Base-by-base conservation (phyloP, 2,329 filamentous ascomycete species). In the Bisporella sp. region DNA sequence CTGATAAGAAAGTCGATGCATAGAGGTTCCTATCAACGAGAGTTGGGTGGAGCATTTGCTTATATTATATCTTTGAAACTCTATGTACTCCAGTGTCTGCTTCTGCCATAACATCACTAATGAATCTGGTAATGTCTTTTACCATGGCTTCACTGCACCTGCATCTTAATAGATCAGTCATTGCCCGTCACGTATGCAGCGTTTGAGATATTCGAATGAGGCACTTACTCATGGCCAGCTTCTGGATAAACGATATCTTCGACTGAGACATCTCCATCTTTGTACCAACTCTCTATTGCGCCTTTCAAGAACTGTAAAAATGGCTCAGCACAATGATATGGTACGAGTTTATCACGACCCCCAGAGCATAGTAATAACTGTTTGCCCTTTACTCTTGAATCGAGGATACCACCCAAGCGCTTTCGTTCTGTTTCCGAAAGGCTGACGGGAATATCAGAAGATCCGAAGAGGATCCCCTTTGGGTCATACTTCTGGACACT, bases 401-500 rank as follows among this genome's bases (percentile, higher is more conserved):
- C 72, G 0, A 82, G 65, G 5, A 81, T 58, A 2, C 61, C 57
- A 9, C 69, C 67, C 11, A 82, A 59, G 3, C 72, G 70, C 6
- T 69, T 65, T 41, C 73, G 68, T 43, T 77, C 71, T 1, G 65
- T 59, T 3, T 65, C 51, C 1, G 65, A 53, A 0, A 69, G 64
- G 5, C 35, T 37, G 6, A 43, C 5, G 3, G 35, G 51, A 44
- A 77, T 62, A 4, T 66, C 52, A 0, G 61, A 61, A 1, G 74
- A 71, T 43, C 79, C 78, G 5, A 95, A 82, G 7, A 96, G 68
- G 5, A 93, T 71, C 1, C 79, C 84, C 21, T 85, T 86, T 0
- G 92, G 90, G 60, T 99, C 93, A 52, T 76, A 79, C 48, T 76
- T 77, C 28, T 75, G 70, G 31, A 89, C 78, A 0, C 80, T 75